These are phyloP conservation scores for Phylloporus sp. DNA, from an alignment of 768 basidiomycete species.

Conservation along the genomic window DNA sequence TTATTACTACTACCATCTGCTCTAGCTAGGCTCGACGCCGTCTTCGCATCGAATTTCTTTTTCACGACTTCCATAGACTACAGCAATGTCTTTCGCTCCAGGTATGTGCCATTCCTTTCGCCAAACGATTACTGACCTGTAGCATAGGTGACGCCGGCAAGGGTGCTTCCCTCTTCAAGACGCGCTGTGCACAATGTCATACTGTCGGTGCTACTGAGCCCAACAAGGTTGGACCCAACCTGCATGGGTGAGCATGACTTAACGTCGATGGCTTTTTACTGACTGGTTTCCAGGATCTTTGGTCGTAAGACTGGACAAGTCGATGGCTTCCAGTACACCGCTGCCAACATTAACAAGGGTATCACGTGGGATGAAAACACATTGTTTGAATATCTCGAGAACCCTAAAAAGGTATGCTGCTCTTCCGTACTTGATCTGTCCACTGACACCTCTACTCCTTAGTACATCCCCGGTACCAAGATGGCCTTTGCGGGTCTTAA, in stretches of 20 bases:
- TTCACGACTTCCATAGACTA: constrained; percentile 5
- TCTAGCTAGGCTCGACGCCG: constrained; percentile 6
- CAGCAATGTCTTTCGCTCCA: constrained; percentile 39
- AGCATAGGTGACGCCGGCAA: constrained; percentile 73
- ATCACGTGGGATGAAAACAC: constrained; percentile 81
- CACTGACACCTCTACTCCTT: background rate
- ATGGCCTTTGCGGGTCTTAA: constrained; percentile 99
- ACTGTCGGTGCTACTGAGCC: constrained; percentile 72
- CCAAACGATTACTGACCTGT: constrained; percentile 2
- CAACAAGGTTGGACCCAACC: constrained; percentile 92
- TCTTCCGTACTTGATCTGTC: background rate
- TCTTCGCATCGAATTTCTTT: constrained; percentile 2
- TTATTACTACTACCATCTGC: constrained; percentile 2
- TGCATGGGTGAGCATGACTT: constrained; percentile 66
- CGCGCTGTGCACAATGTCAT: constrained; percentile 93
- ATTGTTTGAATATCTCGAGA: constrained; percentile 93
- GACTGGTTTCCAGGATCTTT: constrained; percentile 50
- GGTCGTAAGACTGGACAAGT: constrained; percentile 85
- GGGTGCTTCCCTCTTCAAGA: constrained; percentile 96
- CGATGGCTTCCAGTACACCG: constrained; percentile 85
- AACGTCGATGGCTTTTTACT: background rate
- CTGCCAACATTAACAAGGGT: constrained; percentile 94
- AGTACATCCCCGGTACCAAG: constrained; percentile 96
- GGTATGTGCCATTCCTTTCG: constrained; percentile 29
- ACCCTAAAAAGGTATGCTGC: constrained; percentile 85